These are phyloP conservation scores for Nicotiana knightiana DNA, from an alignment of 257 asterid genomes.

Conservation along the genomic window DNA sequence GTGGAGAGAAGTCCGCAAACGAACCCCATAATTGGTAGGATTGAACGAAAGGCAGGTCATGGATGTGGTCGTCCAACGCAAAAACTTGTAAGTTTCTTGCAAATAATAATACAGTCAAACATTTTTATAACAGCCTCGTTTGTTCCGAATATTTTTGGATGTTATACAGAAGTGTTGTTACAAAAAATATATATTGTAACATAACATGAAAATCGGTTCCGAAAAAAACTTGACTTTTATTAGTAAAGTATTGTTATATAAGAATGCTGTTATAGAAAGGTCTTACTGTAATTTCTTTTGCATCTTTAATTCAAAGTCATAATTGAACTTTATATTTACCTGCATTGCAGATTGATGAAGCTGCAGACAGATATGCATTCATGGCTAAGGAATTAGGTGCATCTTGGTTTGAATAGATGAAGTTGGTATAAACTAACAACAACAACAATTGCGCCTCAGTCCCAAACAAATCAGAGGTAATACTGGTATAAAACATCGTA, in stretches of 20 bases:
- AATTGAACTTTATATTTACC: not conserved
- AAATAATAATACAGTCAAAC: not conserved
- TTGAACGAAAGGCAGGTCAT: constrained; percentile 88
- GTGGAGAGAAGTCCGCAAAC: constrained; percentile 59
- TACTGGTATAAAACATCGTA: not conserved
- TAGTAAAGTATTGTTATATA: too few relatives aligned
- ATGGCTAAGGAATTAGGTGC: constrained; percentile 78
- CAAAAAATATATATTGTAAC: too few relatives aligned
- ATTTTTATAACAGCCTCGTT: too few relatives aligned
- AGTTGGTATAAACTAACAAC: not conserved
- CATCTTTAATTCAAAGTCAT: not conserved
- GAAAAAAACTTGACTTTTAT: too few relatives aligned
- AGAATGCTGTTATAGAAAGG: too few relatives aligned
- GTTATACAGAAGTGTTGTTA: too few relatives aligned
- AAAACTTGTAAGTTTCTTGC: constrained; percentile 44
- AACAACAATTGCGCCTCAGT: too few relatives aligned
- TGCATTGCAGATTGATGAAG: constrained; percentile 59
- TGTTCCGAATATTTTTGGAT: too few relatives aligned
- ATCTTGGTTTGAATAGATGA: constrained; percentile 52
- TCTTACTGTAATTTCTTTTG: too few relatives aligned
- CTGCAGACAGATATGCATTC: constrained; percentile 77
- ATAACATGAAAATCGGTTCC: too few relatives aligned
- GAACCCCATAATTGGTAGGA: constrained; percentile 74
- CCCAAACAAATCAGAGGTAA: not conserved
- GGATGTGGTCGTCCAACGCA: constrained; percentile 94